Evolutionary conservation across 2,329 filamentous ascomycete species (phyloP).

Genomic region (Aspergillus latus): DNA sequence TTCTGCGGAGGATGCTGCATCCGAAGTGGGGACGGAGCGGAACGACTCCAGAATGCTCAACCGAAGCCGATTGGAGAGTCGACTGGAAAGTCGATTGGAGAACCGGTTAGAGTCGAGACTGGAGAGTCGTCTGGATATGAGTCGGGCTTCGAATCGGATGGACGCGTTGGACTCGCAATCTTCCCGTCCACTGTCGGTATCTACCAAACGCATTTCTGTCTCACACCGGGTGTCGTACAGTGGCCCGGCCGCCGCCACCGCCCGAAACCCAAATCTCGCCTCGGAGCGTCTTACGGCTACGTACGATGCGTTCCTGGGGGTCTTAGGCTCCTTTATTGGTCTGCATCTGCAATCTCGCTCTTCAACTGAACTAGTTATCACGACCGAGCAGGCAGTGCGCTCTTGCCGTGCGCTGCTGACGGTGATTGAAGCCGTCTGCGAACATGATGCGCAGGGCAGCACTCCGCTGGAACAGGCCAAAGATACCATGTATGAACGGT

Average conservation of each 20-base stretch:
- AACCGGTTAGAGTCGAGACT: neutral
- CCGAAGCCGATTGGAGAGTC: conserved; percentile 33
- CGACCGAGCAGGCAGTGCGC: conserved; percentile 78
- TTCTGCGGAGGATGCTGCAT: conserved; percentile 22
- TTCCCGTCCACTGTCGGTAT: conserved; percentile 33
- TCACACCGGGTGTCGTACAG: conserved; percentile 76
- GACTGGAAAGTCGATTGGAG: conserved; percentile 19
- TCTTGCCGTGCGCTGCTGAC: conserved; percentile 77
- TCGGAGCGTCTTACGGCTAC: conserved; percentile 76
- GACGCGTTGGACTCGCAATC: conserved; percentile 29
- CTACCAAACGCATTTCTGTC: conserved; percentile 51
- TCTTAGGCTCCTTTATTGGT: conserved; percentile 90
- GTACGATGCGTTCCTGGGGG: conserved; percentile 86
- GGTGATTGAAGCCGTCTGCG: conserved; percentile 78
- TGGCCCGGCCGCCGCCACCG: conserved; percentile 63
- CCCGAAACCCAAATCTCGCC: conserved; percentile 70
- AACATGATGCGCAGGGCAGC: conserved; percentile 69
- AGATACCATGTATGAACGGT: conserved; percentile 73
- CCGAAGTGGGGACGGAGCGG: conserved; percentile 30
- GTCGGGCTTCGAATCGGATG: conserved; percentile 29
- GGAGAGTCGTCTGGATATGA: conserved; percentile 29
- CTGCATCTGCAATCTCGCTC: conserved; percentile 92
- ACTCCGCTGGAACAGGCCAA: conserved; percentile 68
- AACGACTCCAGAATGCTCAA: conserved; percentile 36
- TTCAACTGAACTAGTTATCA: conserved; percentile 75